Evolutionary conservation across 257 asterid species (phyloP).

Genomic region (Prunella vulgaris): DNA sequence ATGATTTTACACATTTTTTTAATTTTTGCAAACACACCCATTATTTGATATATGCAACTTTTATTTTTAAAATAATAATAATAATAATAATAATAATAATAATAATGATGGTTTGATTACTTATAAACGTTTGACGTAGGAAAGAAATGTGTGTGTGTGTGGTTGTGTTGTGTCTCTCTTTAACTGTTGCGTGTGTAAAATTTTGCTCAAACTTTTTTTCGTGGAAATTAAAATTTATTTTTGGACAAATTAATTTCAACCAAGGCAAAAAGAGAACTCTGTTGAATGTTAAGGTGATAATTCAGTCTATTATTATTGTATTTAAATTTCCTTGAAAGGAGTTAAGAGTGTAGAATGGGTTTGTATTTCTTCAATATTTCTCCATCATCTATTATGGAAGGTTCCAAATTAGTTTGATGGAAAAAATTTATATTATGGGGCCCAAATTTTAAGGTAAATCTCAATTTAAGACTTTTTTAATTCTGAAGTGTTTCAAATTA

Average conservation of each 20-base stretch:
- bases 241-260: not conserved
- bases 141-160: not conserved
- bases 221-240: not conserved
- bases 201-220: not conserved
- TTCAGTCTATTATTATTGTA: not conserved
- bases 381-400: not conserved
- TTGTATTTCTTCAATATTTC: not conserved
- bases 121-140: not conserved
- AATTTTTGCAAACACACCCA: no score
- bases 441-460: no score
- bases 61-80: no score
- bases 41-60: not conserved
- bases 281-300: not conserved
- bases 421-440: no score
- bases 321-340: not conserved
- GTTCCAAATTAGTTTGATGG: no score
- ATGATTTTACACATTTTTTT: no score
- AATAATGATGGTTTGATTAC: not conserved
- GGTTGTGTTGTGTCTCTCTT: not conserved
- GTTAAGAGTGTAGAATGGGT: not conserved
- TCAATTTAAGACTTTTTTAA: no score
- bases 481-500: no score
- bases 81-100: no score
- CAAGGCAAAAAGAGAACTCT: not conserved
- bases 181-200: not conserved